A percentile compares a stretch with the other conserved stretches of the same genome.
Conservation (phyloP, 768 basidiomycete genomes). For the Collybia nuda region DNA sequence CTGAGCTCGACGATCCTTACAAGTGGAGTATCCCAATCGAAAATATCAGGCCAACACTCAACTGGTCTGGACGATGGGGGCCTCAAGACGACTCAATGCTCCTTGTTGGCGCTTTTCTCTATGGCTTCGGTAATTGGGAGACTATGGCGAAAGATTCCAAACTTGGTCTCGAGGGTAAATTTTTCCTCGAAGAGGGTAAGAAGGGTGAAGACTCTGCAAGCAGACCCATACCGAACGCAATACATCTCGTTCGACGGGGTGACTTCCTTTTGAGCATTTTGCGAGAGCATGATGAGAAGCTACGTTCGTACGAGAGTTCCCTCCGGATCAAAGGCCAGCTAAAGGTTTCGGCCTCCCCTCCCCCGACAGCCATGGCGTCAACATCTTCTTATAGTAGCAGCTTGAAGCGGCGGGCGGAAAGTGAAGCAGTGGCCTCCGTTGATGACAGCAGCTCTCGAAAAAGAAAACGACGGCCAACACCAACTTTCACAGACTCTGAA, state of each 20-base stretch:
- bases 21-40: conserved; percentile 90
- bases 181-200: conserved; percentile 98
- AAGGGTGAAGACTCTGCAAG: conserved; percentile 84
- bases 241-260: conserved; percentile 95
- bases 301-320: conserved; percentile 84
- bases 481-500: conserved; percentile 93
- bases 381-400: conserved; percentile 60
- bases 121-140: conserved; percentile 98
- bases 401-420: conserved; percentile 79
- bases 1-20: conserved; percentile 69
- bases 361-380: conserved; percentile 69
- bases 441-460: conserved; percentile 70
- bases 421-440: conserved; percentile 80
- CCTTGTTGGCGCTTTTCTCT: conserved; percentile 87
- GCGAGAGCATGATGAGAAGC: conserved; percentile 87
- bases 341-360: conserved; percentile 74
- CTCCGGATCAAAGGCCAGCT: conserved; percentile 68
- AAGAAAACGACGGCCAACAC: conserved; percentile 91
- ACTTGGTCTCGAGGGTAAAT: conserved; percentile 85
- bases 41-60: conserved; percentile 89
- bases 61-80: conserved; percentile 97
- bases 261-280: conserved; percentile 88
- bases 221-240: conserved; percentile 93
- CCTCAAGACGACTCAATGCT: conserved; percentile 92
- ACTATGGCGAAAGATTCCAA: conserved; percentile 85